Evolutionary conservation across 306 rosid species (phyloP).

Genomic region (Cicer judaicum): DNA sequence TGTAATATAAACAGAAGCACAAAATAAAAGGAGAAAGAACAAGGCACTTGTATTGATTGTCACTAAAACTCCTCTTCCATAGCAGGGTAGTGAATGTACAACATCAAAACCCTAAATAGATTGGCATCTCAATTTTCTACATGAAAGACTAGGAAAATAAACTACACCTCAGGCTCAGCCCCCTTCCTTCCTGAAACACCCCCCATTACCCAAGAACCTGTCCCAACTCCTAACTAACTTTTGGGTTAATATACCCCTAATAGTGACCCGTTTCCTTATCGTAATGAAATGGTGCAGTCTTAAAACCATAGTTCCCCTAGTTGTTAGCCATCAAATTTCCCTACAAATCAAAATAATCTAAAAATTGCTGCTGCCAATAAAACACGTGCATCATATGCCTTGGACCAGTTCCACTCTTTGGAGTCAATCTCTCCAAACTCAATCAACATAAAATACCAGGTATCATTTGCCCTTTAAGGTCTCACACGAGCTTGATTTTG

Average conservation of each 20-base stretch:
- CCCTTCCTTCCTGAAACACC: neutral
- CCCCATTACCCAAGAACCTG: neutral
- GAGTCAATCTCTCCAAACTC: neutral
- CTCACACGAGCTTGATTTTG: slow-evolving; percentile 4
- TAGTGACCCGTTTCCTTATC: slow-evolving; percentile 25
- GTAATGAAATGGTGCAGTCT: neutral
- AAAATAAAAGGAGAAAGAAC: slow-evolving; percentile 1
- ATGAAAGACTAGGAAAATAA: neutral
- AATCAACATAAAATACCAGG: slow-evolving; percentile 19
- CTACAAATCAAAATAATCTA: slow-evolving; percentile 3
- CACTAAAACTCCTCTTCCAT: neutral
- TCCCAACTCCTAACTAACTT: neutral
- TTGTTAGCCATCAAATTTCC: slow-evolving; percentile 7
- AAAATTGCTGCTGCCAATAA: slow-evolving; percentile 32
- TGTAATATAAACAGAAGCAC: neutral
- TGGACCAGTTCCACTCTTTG: slow-evolving; percentile 24
- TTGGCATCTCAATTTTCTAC: neutral
- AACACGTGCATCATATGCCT: slow-evolving; percentile 33
- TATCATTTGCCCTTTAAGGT: neutral
- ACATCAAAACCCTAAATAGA: neutral
- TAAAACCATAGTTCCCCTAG: slow-evolving; percentile 16
- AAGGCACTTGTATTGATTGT: neutral
- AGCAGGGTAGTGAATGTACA: neutral
- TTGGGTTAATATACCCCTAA: slow-evolving; percentile 1
- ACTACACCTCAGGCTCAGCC: neutral